These are phyloP conservation scores for Austroboletus eburneus DNA, from an alignment of 768 basidiomycete species.

Conservation along the genomic window DNA sequence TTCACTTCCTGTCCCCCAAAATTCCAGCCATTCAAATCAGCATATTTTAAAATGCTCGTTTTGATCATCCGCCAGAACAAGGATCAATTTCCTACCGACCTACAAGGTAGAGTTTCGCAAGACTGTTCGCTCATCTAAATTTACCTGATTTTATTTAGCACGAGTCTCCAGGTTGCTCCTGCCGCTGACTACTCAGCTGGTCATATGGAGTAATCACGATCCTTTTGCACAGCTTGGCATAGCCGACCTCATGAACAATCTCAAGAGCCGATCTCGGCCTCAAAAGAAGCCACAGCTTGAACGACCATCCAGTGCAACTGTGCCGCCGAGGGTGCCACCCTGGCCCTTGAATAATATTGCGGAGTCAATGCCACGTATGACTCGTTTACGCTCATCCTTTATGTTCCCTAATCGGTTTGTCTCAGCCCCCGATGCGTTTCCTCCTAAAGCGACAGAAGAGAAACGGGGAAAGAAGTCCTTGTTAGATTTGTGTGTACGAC, in stretches of 20 bases:
- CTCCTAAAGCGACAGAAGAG: slow-evolving; percentile 16
- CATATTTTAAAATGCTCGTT: slow-evolving; percentile 47
- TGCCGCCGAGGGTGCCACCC: slow-evolving; percentile 16
- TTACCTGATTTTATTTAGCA: slow-evolving; percentile 14
- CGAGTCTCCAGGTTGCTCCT: slow-evolving; percentile 32
- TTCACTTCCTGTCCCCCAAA: slow-evolving; percentile 43
- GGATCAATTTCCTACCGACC: slow-evolving; percentile 20
- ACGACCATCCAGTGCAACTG: slow-evolving; percentile 8
- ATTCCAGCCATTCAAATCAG: slow-evolving; percentile 40
- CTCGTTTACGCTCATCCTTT: background rate
- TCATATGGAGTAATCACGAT: slow-evolving; percentile 27
- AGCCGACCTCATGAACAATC: slow-evolving; percentile 27
- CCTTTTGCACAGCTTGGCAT: slow-evolving; percentile 33
- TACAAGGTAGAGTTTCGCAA: slow-evolving; percentile 20
- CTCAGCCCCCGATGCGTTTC: slow-evolving; percentile 38
- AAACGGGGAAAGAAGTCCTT: slow-evolving; percentile 13
- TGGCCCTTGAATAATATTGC: slow-evolving; percentile 24
- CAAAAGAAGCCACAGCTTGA: slow-evolving; percentile 17
- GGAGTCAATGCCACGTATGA: slow-evolving; percentile 37
- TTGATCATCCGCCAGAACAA: slow-evolving; percentile 36
- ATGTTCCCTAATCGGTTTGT: slow-evolving; percentile 8
- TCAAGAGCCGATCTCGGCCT: slow-evolving; percentile 11
- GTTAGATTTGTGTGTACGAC: slow-evolving; percentile 6
- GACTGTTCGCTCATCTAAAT: slow-evolving; percentile 1
- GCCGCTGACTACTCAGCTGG: slow-evolving; percentile 30